These are phyloP conservation scores for Viola pubescens DNA, from an alignment of 441 rosid species.

Conservation along the genomic window DNA sequence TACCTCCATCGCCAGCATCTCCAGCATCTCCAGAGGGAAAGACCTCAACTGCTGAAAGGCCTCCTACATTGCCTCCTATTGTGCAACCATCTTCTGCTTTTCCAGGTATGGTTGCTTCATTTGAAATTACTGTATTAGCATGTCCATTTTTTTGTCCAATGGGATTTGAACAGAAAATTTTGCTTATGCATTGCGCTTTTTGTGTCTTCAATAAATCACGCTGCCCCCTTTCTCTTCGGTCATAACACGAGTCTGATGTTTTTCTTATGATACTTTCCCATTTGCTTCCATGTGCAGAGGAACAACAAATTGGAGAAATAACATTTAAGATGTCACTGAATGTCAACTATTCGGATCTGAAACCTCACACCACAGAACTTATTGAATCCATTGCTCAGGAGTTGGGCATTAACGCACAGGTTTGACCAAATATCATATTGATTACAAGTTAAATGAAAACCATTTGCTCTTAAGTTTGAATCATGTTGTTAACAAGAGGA, in stretches of 20 bases:
- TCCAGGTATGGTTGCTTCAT: slow-evolving; percentile 34
- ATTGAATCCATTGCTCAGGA: slow-evolving; percentile 40
- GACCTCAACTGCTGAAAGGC: slow-evolving; percentile 26
- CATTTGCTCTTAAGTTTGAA: too few relatives aligned
- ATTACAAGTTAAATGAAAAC: background rate
- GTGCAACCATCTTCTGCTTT: slow-evolving; percentile 23
- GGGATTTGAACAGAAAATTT: too few relatives aligned
- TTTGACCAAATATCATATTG: slow-evolving; percentile 21
- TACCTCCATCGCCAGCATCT: slow-evolving; percentile 35
- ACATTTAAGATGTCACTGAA: slow-evolving; percentile 50
- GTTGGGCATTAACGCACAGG: slow-evolving; percentile 52
- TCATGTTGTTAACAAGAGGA: too few relatives aligned
- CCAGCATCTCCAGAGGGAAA: slow-evolving; percentile 31
- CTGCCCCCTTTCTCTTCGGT: background rate
- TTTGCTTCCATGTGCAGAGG: slow-evolving; percentile 31
- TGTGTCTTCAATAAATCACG: background rate
- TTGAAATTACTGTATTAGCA: slow-evolving; percentile 1
- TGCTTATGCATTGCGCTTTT: background rate
- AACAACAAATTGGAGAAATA: slow-evolving; percentile 45
- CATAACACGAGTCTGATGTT: background rate
- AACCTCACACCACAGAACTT: slow-evolving; percentile 43
- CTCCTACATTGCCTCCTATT: slow-evolving; percentile 33
- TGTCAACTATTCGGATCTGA: slow-evolving; percentile 43
- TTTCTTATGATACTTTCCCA: slow-evolving; percentile 14
- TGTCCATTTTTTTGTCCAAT: background rate